Conservation (phyloP, 768 basidiomycete genomes). For the Phylloporus rhodoxanthus region DNA sequence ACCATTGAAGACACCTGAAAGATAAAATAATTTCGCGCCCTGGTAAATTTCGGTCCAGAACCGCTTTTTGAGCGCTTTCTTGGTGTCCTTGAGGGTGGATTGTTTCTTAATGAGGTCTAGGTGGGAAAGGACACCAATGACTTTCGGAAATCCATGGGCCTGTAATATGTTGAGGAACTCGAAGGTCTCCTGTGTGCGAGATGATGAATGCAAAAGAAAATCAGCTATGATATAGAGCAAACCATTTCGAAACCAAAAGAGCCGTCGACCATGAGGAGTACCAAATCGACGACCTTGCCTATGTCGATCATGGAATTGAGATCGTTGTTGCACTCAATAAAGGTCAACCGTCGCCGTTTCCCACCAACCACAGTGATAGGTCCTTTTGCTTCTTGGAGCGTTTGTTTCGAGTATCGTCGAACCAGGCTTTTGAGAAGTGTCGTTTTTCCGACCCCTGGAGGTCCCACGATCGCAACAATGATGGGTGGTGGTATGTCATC, state of each 20-base stretch:
- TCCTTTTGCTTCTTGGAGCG: conserved; percentile 80
- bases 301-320: conserved; percentile 98
- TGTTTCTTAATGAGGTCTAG: conserved; percentile 95
- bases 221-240: conserved; percentile 17
- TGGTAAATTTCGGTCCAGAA: conserved; percentile 99
- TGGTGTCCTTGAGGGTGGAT: conserved; percentile 77
- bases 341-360: conserved; percentile 89
- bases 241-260: conserved; percentile 99
- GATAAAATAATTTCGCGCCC: conserved; percentile 96
- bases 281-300: conserved; percentile 93
- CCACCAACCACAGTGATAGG: conserved; percentile 94
- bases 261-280: conserved; percentile 95
- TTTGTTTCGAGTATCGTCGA: conserved; percentile 90
- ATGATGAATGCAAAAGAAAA: neutral
- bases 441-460: conserved; percentile 94
- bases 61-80: conserved; percentile 92
- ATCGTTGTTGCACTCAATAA: conserved; percentile 97
- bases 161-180: conserved; percentile 98
- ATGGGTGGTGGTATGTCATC: conserved; percentile 89
- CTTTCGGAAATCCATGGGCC: conserved; percentile 97
- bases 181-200: conserved; percentile 79
- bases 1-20: conserved; percentile 94
- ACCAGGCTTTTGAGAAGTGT: conserved; percentile 90
- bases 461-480: conserved; percentile 91
- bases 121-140: conserved; percentile 93